phyloP scores from a whole-genome alignment of 305 asterid species.

The Fraxinus baroniana region DNA sequence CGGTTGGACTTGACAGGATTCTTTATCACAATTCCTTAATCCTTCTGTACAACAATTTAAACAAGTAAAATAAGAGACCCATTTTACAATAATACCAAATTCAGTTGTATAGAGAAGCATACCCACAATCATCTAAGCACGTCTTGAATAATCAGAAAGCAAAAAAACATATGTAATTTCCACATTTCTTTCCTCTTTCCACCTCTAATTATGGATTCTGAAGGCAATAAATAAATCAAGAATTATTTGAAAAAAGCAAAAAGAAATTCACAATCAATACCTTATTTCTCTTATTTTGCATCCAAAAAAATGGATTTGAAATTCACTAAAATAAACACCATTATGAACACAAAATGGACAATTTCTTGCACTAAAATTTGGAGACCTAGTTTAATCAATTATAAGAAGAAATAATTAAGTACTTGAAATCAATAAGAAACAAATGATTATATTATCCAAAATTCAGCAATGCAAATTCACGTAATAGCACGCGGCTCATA shows the following conservation, averaged over 20 bases:
- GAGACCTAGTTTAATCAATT: not conserved
- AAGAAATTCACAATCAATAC: not conserved
- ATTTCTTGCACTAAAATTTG: not conserved
- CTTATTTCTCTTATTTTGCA: not conserved
- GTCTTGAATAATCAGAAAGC: not conserved
- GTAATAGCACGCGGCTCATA: not conserved
- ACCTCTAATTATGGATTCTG: not conserved
- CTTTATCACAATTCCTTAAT: conserved; percentile 10
- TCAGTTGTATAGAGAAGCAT: not conserved
- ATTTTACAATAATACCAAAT: not conserved
- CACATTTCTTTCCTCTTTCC: not conserved
- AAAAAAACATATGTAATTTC: not conserved
- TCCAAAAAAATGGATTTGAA: not conserved
- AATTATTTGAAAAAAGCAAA: not conserved
- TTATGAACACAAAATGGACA: not conserved
- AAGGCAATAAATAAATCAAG: not conserved
- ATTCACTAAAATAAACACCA: not conserved
- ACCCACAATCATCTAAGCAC: not conserved
- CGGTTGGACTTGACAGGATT: conserved; percentile 34
- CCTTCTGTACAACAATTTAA: not conserved
- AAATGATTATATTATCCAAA: not conserved
- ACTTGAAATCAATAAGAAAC: not conserved
- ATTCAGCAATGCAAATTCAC: not conserved
- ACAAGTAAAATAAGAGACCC: not conserved
- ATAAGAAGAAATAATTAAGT: not conserved